Conservation (phyloP, 1,284 basidiomycete genomes). For the Ganoderma boninense region DNA sequence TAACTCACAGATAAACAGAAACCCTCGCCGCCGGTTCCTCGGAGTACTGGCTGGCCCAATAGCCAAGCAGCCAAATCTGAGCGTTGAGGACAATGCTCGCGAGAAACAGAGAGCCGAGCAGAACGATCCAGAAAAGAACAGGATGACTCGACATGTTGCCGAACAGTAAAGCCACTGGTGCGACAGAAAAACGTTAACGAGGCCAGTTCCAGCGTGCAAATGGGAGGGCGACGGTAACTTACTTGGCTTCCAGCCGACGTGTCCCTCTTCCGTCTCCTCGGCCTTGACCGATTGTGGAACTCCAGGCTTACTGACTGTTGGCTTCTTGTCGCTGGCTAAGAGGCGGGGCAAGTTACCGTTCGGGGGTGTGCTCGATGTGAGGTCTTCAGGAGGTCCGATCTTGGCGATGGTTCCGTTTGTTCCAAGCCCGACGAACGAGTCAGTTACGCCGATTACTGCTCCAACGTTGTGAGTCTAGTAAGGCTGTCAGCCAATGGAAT, state of each 20-base stretch:
- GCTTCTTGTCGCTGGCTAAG: neutral
- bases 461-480: constrained; percentile 48
- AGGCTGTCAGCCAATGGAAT: neutral
- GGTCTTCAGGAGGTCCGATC: constrained; percentile 52
- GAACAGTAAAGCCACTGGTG: constrained; percentile 42
- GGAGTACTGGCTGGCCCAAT: constrained; percentile 38
- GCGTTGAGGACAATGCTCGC: constrained; percentile 28
- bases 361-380: neutral
- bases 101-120: constrained; percentile 34
- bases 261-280: constrained; percentile 10
- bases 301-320: neutral
- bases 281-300: neutral
- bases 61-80: constrained; percentile 36
- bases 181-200: neutral
- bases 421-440: constrained; percentile 64
- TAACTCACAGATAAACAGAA: constrained; percentile 35
- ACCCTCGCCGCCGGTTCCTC: constrained; percentile 23
- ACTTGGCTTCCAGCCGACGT: constrained; percentile 23
- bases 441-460: constrained; percentile 65
- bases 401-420: constrained; percentile 53
- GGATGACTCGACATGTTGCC: constrained; percentile 35
- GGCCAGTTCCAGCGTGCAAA: neutral
- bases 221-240: constrained; percentile 7
- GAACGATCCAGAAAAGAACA: constrained; percentile 45
- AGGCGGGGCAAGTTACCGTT: neutral